These are phyloP conservation scores for Mollisiaceae sp. DNA, from an alignment of 2,329 filamentous ascomycete genomes.

Conservation along the genomic window DNA sequence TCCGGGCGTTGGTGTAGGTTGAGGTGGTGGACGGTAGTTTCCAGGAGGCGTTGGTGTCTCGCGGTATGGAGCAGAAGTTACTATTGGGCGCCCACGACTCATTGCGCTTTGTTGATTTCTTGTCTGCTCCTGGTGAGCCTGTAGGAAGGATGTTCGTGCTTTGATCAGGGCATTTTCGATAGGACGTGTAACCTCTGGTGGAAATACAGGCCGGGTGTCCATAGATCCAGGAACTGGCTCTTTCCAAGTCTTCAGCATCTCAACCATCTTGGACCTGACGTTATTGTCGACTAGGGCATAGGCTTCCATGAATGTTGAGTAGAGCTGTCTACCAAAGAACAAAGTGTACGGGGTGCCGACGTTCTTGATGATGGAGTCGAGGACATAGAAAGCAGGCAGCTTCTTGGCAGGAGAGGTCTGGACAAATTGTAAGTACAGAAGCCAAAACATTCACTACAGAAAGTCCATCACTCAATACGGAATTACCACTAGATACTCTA, in stretches of 20 bases:
- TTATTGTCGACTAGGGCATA: constrained; percentile 86
- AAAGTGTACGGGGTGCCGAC: constrained; percentile 97
- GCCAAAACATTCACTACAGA: constrained; percentile 22
- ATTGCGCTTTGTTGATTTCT: constrained; percentile 61
- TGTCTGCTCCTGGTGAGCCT: constrained; percentile 60
- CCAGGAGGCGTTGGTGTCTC: constrained; percentile 77
- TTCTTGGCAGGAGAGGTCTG: constrained; percentile 89
- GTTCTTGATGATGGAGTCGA: constrained; percentile 98
- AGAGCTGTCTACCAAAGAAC: constrained; percentile 90
- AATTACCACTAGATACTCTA: constrained; percentile 29
- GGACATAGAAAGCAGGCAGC: constrained; percentile 92
- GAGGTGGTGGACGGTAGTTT: constrained; percentile 45
- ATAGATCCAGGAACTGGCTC: constrained; percentile 93
- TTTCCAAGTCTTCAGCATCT: constrained; percentile 98
- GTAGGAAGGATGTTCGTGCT: constrained; percentile 65
- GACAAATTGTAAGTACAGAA: constrained; percentile 36
- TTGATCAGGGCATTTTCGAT: constrained; percentile 96
- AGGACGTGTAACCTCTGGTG: constrained; percentile 81
- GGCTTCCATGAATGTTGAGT: constrained; percentile 94
- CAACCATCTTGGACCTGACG: constrained; percentile 90
- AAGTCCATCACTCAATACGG: constrained; percentile 11
- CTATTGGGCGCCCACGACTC: constrained; percentile 54
- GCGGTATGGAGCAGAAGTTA: constrained; percentile 65
- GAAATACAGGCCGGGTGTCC: constrained; percentile 91
- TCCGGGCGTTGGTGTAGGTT: constrained; percentile 40